These are phyloP conservation scores for Phoenix dactylifera DNA, from an alignment of 176 grass and related monocot species.

Conservation along the genomic window DNA sequence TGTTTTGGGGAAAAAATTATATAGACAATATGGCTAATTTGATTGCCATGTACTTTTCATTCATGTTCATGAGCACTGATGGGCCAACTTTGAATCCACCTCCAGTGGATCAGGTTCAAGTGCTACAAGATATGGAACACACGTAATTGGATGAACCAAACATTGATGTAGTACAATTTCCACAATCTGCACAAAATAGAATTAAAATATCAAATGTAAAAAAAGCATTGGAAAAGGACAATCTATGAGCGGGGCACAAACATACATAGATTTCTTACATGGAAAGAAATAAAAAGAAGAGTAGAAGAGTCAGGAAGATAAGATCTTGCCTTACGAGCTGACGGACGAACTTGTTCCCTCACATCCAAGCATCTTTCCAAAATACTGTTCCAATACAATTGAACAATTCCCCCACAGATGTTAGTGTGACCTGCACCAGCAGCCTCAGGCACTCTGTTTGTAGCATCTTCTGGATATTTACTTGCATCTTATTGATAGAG, in stretches of 20 bases:
- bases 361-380: slow-evolving; percentile 85
- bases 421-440: slow-evolving; percentile 96
- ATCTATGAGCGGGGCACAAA: too few species aligned
- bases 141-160: slow-evolving; percentile 94
- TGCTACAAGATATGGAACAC: slow-evolving; percentile 85
- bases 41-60: slow-evolving; percentile 75
- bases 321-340: slow-evolving; percentile 28
- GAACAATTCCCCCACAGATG: slow-evolving; percentile 95
- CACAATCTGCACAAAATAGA: slow-evolving; percentile 53
- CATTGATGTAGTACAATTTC: slow-evolving; percentile 97
- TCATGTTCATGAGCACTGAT: slow-evolving; percentile 99
- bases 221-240: too few species aligned
- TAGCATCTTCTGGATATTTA: slow-evolving; percentile 34
- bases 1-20: neutral
- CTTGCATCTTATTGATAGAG: slow-evolving; percentile 28
- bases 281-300: too few species aligned
- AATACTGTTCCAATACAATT: slow-evolving; percentile 88
- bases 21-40: slow-evolving; percentile 11
- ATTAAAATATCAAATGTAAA: slow-evolving; percentile 5
- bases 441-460: slow-evolving; percentile 79
- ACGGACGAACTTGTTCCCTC: slow-evolving; percentile 66
- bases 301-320: too few species aligned
- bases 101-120: slow-evolving; percentile 89
- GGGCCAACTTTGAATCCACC: slow-evolving; percentile 79
- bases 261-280: too few species aligned